phyloP scores from a whole-genome alignment of 345 rosid genomes.

The Abelmoschus esculentus region DNA sequence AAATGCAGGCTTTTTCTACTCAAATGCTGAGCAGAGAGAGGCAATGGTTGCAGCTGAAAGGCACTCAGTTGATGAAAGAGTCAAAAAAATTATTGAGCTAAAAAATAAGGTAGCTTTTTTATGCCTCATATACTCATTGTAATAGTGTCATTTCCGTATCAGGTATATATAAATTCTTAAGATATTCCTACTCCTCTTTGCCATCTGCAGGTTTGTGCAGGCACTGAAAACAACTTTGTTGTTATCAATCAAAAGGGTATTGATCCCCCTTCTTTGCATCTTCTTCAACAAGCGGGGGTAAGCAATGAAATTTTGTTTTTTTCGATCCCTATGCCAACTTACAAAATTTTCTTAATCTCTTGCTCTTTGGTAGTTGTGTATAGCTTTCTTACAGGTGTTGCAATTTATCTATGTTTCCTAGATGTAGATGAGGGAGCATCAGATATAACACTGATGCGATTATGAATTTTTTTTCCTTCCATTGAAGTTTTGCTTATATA shows the following conservation, averaged over 20 bases:
- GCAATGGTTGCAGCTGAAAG: slow-evolving; percentile 96
- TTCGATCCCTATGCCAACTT: neutral
- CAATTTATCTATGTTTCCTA: neutral
- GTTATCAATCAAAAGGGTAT: slow-evolving; percentile 96
- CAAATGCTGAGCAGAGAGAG: slow-evolving; percentile 96
- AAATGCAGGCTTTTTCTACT: slow-evolving; percentile 99
- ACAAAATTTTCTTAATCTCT: neutral
- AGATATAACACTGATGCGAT: neutral
- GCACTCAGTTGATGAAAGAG: slow-evolving; percentile 84
- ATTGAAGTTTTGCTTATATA: neutral
- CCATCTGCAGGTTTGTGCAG: slow-evolving; percentile 72
- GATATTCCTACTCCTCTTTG: slow-evolving; percentile 8
- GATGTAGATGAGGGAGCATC: neutral
- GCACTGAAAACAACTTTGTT: slow-evolving; percentile 68
- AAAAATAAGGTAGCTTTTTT: slow-evolving; percentile 58
- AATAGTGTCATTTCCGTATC: neutral
- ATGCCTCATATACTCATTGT: neutral
- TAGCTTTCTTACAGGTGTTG: neutral
- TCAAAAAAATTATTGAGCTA: slow-evolving; percentile 70
- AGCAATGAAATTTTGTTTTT: slow-evolving; percentile 18
- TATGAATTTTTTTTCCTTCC: neutral
- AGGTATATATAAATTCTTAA: neutral
- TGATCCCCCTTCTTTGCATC: too few relatives aligned
- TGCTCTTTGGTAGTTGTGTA: neutral
- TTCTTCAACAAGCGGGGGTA: slow-evolving; percentile 59